Percentiles rank a stretch among this genome's conserved stretches.
These are phyloP conservation scores for Malus sylvestris DNA, from an alignment of 306 rosid genomes.

Conservation along the genomic window DNA sequence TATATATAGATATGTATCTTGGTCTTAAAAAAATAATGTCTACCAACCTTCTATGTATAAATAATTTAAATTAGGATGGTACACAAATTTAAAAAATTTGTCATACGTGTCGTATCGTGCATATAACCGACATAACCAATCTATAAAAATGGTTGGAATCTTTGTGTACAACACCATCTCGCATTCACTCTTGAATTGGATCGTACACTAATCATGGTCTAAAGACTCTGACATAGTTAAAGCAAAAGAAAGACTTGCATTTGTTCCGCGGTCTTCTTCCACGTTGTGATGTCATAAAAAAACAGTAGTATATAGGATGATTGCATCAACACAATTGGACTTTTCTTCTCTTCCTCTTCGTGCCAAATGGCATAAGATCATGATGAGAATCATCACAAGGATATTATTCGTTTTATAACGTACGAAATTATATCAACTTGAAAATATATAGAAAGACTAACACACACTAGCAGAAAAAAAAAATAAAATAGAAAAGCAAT, in stretches of 20 bases:
- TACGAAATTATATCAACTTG: not conserved
- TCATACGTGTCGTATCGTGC: not conserved
- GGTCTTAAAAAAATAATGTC: not conserved
- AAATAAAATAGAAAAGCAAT: not conserved
- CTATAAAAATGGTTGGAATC: not conserved
- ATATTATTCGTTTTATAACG: not conserved
- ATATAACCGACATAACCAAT: not conserved
- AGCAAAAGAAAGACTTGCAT: not conserved
- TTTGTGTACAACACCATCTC: not conserved
- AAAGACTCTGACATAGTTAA: not conserved
- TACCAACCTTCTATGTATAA: not conserved
- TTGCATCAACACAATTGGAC: not conserved
- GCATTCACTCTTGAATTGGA: not conserved
- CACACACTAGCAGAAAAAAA: not conserved
- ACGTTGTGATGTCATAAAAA: not conserved
- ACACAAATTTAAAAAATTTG: not conserved
- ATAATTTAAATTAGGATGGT: not conserved
- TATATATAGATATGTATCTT: not conserved
- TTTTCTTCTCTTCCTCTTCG: not conserved
- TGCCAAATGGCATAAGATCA: not conserved
- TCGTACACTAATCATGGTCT: not conserved
- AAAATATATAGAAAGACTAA: not conserved
- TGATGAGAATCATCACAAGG: not conserved
- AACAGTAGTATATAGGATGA: not conserved
- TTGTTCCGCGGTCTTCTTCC: not conserved